phyloP scores from a whole-genome alignment of 805 yeast species.

The Gaillardinia entomophila region DNA sequence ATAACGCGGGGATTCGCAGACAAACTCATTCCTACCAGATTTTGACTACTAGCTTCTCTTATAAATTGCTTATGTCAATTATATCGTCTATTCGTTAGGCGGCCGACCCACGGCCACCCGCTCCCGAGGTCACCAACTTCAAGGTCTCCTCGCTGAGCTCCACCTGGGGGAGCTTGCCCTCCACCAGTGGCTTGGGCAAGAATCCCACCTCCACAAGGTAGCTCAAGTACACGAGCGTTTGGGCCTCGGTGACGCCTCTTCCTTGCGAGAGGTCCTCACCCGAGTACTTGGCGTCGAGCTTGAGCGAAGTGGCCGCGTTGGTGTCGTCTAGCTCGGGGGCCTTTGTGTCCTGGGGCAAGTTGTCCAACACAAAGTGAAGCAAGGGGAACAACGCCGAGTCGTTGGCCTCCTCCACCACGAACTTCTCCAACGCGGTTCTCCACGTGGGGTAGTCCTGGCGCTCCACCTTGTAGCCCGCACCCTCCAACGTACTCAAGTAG shows the following conservation, averaged over 20 bases:
- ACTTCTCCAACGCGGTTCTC: conserved; percentile 71
- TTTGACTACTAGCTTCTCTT: no score
- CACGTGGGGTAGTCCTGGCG: conserved; percentile 68
- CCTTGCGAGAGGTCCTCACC: conserved; percentile 67
- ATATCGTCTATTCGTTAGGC: conserved; percentile 26
- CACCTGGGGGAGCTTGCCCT: conserved; percentile 53
- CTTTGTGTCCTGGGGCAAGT: conserved; percentile 82
- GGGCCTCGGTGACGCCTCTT: conserved; percentile 62
- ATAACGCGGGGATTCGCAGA: no score
- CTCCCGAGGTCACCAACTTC: conserved; percentile 47
- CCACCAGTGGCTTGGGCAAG: conserved; percentile 54
- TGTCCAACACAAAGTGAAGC: conserved; percentile 88
- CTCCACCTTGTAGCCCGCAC: conserved; percentile 68
- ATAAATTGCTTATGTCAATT: no score
- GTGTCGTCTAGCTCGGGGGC: conserved; percentile 94
- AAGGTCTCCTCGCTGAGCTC: conserved; percentile 52
- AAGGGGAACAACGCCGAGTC: conserved; percentile 91
- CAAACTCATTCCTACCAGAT: no score
- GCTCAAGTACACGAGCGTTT: conserved; percentile 71
- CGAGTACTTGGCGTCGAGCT: conserved; percentile 54
- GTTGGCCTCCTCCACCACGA: conserved; percentile 64
- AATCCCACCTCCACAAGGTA: conserved; percentile 79
- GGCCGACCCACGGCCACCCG: conserved; percentile 72
- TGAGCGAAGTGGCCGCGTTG: conserved; percentile 70
- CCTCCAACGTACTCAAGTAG: conserved; percentile 58